These are phyloP conservation scores for Coelastrella sp. DNA, from an alignment of 139 green algal genomes.

Conservation along the genomic window DNA sequence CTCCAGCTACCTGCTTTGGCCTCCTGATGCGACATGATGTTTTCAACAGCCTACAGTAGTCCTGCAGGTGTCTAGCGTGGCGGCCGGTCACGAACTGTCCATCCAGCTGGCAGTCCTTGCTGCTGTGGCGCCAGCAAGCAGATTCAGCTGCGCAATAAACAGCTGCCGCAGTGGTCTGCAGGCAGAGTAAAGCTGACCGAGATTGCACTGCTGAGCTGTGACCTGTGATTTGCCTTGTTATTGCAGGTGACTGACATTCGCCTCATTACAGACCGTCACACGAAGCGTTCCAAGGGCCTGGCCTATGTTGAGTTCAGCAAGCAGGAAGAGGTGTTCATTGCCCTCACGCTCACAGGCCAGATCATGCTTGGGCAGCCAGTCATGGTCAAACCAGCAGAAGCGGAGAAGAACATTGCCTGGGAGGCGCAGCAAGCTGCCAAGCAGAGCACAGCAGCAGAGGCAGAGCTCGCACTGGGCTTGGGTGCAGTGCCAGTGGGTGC, in stretches of 20 bases:
- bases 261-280: constrained; percentile 95
- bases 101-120: too few species aligned
- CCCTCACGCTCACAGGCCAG: constrained; percentile 90
- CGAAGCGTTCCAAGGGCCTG: constrained; percentile 92
- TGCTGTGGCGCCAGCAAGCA: too few species aligned
- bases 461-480: constrained; percentile 17
- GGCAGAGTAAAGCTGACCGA: too few species aligned
- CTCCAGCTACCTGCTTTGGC: too few species aligned
- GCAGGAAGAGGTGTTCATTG: constrained; percentile 84
- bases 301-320: constrained; percentile 97
- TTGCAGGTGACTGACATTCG: constrained; percentile 90
- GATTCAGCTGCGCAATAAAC: too few species aligned
- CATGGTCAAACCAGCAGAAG: constrained; percentile 95
- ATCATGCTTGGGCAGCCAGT: constrained; percentile 87
- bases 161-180: too few species aligned
- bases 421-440: constrained; percentile 85
- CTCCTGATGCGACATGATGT: too few species aligned
- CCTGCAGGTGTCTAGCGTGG: too few species aligned
- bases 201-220: too few species aligned
- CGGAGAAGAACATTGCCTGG: constrained; percentile 97
- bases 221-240: not conserved
- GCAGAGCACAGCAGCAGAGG: constrained; percentile 43
- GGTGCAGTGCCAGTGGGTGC: not conserved
- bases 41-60: too few species aligned
- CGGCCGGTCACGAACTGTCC: too few species aligned